These are phyloP conservation scores for Glutinoglossum americanum DNA, from an alignment of 495 filamentous ascomycete genomes.

Conservation along the genomic window DNA sequence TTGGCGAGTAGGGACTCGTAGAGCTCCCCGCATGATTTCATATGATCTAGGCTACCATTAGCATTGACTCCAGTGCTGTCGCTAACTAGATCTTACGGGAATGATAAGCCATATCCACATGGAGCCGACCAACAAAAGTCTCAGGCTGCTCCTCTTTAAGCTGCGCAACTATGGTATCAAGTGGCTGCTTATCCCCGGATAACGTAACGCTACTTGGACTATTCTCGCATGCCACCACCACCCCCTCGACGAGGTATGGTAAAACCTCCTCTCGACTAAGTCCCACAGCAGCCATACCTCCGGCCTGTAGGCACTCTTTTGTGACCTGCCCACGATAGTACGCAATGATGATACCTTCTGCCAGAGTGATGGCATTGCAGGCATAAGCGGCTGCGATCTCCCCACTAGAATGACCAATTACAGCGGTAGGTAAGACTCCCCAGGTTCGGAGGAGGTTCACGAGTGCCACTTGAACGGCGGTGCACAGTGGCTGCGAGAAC, in stretches of 20 bases:
- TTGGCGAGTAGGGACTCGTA: neutral
- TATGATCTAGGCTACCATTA: slow-evolving; percentile 14
- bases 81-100: slow-evolving; percentile 14
- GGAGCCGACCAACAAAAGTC: slow-evolving; percentile 11
- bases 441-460: slow-evolving; percentile 6
- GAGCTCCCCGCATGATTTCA: slow-evolving; percentile 4
- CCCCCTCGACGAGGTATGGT: neutral
- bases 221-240: slow-evolving; percentile 28
- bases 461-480: slow-evolving; percentile 8
- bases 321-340: slow-evolving; percentile 5
- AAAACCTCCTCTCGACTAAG: neutral
- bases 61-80: too few relatives aligned
- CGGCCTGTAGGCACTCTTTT: neutral
- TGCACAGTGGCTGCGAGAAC: slow-evolving; percentile 6
- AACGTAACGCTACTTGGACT: slow-evolving; percentile 26
- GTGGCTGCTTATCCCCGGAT: slow-evolving; percentile 19
- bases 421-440: slow-evolving; percentile 7
- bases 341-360: slow-evolving; percentile 6
- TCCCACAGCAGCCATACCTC: neutral
- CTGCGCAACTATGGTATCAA: slow-evolving; percentile 12
- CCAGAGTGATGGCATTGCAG: neutral
- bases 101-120: slow-evolving; percentile 26
- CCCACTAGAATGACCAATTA: slow-evolving; percentile 13
- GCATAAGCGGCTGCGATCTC: slow-evolving; percentile 15
- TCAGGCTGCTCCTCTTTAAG: slow-evolving; percentile 6